Evolutionary conservation across 306 rosid species (phyloP), one percentile per base, ranked within the genome.

Genomic region (Delonix regia): DNA sequence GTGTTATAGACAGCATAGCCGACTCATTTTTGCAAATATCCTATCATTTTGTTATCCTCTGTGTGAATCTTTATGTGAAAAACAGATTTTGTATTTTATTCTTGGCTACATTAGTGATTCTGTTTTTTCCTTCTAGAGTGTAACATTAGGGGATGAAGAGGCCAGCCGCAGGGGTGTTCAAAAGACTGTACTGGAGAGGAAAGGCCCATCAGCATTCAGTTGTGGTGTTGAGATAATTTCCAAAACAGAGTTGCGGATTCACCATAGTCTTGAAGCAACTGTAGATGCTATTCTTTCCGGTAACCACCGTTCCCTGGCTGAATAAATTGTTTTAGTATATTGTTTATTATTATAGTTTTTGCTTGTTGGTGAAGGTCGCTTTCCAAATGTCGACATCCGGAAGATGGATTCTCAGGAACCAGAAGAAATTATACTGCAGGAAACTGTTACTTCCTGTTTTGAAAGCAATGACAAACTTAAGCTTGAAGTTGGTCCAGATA

Each of bases 61-160:
- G 28, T 33, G 19, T 75, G 28, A 19, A 22, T 16, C 24, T 73
- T 67, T 21, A 62, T 63, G 52, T 21, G 21, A 63, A 45, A 69
- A 69, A 44, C 34, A 25, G 77, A 51, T 51, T 39, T 57, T 83
- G 61, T 13, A 69, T 76, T 56, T 64, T 82, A 57, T 65, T 53
- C 27, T 81, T 69, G 61, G 47, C 81, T 75, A 69, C 77, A 28
- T 81, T 36, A 64, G 47, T 69, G 67, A 57, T 84, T 14, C 73
- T 33, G 65, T 85, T 61, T 73, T 68, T 78, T 83, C 78, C 63
- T 74, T 80, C 63, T 74, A 95, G 99, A 92, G 99, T 5, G 98
- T 95, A 78, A 95, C 99, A 47, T 83, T 92, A 4, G 98, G 99
- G 75, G 99, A 95, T 85, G 98, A 95, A 85, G 99, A 93, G 82